Evolutionary conservation across 2,329 filamentous ascomycete species (phyloP).

Genomic region (Pestalotiopsis sp.): DNA sequence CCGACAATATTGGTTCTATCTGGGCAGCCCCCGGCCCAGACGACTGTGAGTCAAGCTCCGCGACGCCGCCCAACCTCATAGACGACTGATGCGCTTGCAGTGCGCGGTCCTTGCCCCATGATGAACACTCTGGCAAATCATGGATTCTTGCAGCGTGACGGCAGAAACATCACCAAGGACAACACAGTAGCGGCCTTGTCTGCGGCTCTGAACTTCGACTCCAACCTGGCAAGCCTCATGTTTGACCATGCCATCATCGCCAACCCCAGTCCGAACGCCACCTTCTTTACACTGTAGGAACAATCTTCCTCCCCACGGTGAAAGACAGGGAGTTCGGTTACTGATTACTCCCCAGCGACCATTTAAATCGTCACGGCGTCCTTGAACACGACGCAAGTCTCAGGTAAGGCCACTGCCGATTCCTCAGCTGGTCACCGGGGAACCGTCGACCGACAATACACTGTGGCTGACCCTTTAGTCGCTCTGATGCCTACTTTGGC

Average conservation of each 20-base stretch:
- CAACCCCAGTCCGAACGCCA: slow-evolving; percentile 48
- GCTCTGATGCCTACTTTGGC: slow-evolving; percentile 4
- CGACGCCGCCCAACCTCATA: neutral
- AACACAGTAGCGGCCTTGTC: slow-evolving; percentile 41
- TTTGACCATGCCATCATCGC: slow-evolving; percentile 44
- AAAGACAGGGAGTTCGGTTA: neutral
- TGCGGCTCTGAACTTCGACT: slow-evolving; percentile 46
- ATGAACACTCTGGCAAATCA: slow-evolving; percentile 57
- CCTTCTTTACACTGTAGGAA: slow-evolving; percentile 38
- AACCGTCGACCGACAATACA: neutral
- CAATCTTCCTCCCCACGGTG: neutral
- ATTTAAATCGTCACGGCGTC: slow-evolving; percentile 11
- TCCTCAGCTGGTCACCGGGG: neutral
- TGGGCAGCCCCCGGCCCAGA: neutral
- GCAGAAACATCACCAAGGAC: slow-evolving; percentile 42
- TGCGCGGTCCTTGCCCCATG: slow-evolving; percentile 43
- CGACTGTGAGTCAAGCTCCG: neutral
- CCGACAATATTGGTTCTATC: neutral
- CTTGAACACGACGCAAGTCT: slow-evolving; percentile 17
- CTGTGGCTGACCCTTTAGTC: neutral
- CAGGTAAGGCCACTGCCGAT: neutral
- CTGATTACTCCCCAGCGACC: slow-evolving; percentile 12
- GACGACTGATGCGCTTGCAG: neutral
- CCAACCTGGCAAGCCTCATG: slow-evolving; percentile 40
- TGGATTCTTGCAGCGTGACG: slow-evolving; percentile 49